Base-by-base conservation (phyloP, 495 filamentous ascomycete genomes). In the Platismatia glauca region DNA sequence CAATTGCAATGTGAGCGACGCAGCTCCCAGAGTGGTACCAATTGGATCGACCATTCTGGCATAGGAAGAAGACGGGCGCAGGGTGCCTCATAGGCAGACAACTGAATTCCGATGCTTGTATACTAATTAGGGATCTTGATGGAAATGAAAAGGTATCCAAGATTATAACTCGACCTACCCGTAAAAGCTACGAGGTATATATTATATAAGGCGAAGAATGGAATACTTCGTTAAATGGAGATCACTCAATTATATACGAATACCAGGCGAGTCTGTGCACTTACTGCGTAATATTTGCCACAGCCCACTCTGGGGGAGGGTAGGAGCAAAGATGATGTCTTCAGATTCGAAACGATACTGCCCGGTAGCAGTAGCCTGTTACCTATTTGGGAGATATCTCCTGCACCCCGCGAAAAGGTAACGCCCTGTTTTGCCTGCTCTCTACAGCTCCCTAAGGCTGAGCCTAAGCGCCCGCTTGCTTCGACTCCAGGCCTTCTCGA, bases 1-100 rank as follows among this genome's bases (percentile, higher is more conserved):
- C 41, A 66, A 18, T 34, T 66, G 65, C 31, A 67, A 22, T 20
- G 50, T 34, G 9, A 67, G 59, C 18, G 65, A 67, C 4, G 59
- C 61, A 15, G 64, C 64, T 1, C 65, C 65, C 18, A 67, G 22
- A 8, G 57, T 31, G 1, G 57, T 43, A 1, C 57, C 57, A 6
- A 58, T 6, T 16, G 57, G 57, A 43, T 58, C 57, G 4, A 58
- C 57, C 57, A 58, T 58, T 18, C 15, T 44, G n/a, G 20, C 24
- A 0, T 33, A 2, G 7, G 29, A 33, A 9, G 44, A 50, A 6
- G 22, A 20, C 29, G 27, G 29, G 13, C 29, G 29, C 7, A 18
- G 7, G 18, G 29, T 3, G 50, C 5, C 7, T 15, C 29, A 8
- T 5, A 53, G 2, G 24, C 18, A 44, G 5, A 44, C 41, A 44